phyloP scores from a whole-genome alignment of 2,329 filamentous ascomycete species.

The Fusarium stilboides region DNA sequence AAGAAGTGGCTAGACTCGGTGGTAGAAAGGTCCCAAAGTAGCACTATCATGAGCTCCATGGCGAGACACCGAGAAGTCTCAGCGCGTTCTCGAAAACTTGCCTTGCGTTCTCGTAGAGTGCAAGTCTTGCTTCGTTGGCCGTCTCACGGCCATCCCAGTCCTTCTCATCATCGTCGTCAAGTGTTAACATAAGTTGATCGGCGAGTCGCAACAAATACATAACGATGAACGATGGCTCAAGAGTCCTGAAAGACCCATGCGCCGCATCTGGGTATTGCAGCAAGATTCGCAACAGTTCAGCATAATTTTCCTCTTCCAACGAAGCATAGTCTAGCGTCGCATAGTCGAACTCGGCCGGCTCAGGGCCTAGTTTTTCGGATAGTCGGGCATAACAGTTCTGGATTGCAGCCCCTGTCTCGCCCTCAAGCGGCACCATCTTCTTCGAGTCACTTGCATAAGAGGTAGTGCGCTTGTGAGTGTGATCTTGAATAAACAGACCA shows the following conservation, averaged over 20 bases:
- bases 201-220: conserved; percentile 65
- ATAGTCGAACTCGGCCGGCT: conserved; percentile 27
- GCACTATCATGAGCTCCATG: conserved; percentile 22
- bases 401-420: conserved; percentile 37
- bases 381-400: conserved; percentile 48
- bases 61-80: conserved; percentile 57
- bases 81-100: conserved; percentile 51
- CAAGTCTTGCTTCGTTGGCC: conserved; percentile 69
- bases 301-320: conserved; percentile 41
- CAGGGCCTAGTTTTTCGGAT: conserved; percentile 12
- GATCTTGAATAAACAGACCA: conserved; percentile 45
- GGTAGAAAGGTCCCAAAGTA: neutral
- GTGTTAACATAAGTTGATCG: conserved; percentile 41
- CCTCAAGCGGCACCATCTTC: conserved; percentile 53
- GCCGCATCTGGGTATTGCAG: conserved; percentile 77
- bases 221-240: conserved; percentile 77
- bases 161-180: conserved; percentile 68
- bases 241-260: conserved; percentile 73
- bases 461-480: conserved; percentile 46
- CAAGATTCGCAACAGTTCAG: conserved; percentile 66
- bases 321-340: conserved; percentile 22
- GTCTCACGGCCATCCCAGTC: conserved; percentile 59
- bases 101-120: conserved; percentile 66
- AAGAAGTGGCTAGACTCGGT: neutral
- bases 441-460: conserved; percentile 45